Conservation (phyloP, 2,329 filamentous ascomycete genomes). For the Cercospora sp. region DNA sequence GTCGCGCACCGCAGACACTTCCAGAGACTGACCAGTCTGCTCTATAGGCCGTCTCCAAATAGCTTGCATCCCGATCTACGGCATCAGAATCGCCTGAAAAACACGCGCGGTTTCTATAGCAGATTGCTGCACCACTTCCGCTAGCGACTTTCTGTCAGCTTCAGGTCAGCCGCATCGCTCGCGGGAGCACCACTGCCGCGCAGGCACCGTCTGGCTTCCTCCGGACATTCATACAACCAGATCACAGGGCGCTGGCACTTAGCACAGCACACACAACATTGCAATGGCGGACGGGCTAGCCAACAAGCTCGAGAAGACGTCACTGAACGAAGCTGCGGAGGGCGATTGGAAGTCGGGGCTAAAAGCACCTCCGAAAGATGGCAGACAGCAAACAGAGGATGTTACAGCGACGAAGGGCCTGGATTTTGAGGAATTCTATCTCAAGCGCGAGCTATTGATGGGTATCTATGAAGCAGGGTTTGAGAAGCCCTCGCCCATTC, state of each 20-base stretch:
- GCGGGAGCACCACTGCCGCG: constrained; percentile 2
- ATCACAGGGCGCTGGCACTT: constrained; percentile 12
- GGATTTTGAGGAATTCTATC: constrained; percentile 94
- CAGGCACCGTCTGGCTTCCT: constrained; percentile 6
- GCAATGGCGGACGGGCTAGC: constrained; percentile 54
- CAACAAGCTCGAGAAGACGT: constrained; percentile 58
- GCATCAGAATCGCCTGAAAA: not conserved
- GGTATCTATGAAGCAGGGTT: constrained; percentile 99
- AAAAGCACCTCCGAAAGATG: constrained; percentile 72
- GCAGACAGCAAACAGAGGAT: constrained; percentile 86
- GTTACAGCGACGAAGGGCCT: constrained; percentile 97
- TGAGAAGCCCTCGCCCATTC: constrained; percentile 97
- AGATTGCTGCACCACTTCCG: not conserved
- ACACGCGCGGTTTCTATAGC: not conserved
- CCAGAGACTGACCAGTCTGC: constrained; percentile 1
- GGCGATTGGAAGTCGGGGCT: constrained; percentile 74
- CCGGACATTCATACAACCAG: not conserved
- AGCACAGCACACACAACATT: constrained; percentile 1
- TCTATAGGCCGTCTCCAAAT: not conserved
- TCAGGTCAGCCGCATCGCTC: not conserved
- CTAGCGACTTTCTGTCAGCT: not conserved
- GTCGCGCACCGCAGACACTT: not conserved
- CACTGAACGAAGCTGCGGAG: constrained; percentile 50
- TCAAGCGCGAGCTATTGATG: constrained; percentile 95
- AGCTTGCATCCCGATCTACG: not conserved